Percentiles rank a stretch among this genome's conserved stretches.
Evolutionary conservation across 202 grass and related monocot genomes (phyloP).

Genomic region (Hordeum pubiflorum): DNA sequence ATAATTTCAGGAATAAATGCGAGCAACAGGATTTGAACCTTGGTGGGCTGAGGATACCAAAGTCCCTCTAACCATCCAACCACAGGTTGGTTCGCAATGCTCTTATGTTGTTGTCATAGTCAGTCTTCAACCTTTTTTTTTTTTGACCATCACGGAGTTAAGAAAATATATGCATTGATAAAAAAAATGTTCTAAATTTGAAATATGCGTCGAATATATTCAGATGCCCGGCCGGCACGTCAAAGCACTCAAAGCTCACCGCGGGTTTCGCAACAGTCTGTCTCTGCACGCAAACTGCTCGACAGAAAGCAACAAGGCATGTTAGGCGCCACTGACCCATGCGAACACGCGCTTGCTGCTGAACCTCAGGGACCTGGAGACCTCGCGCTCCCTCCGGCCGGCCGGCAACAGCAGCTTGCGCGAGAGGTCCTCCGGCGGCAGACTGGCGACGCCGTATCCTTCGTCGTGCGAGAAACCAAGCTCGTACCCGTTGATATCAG

Average conservation of each 20-base stretch:
- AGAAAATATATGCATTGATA: not conserved
- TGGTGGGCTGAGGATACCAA: too few species aligned
- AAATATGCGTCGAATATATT: not conserved
- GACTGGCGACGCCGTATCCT: not conserved
- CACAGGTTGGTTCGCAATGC: too few species aligned
- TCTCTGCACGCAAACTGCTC: not conserved
- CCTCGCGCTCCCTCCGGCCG: not conserved
- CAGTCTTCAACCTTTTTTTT: too few species aligned
- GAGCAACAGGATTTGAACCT: too few species aligned
- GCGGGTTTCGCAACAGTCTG: not conserved
- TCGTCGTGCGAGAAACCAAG: not conserved
- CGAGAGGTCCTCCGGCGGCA: not conserved
- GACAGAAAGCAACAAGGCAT: not conserved
- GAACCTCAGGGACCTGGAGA: conserved; percentile 25
- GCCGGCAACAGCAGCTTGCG: not conserved
- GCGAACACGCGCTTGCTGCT: conserved; percentile 27
- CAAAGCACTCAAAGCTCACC: not conserved
- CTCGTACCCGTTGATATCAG: not conserved
- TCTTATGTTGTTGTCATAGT: too few species aligned
- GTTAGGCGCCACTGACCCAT: conserved; percentile 15
- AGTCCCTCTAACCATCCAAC: too few species aligned
- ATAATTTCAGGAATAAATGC: too few species aligned
- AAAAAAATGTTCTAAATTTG: not conserved
- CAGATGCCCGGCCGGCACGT: not conserved
- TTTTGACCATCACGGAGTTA: too few species aligned